Conservation (phyloP, 148 eudicot genomes). For the Persicaria tinctoria region DNA sequence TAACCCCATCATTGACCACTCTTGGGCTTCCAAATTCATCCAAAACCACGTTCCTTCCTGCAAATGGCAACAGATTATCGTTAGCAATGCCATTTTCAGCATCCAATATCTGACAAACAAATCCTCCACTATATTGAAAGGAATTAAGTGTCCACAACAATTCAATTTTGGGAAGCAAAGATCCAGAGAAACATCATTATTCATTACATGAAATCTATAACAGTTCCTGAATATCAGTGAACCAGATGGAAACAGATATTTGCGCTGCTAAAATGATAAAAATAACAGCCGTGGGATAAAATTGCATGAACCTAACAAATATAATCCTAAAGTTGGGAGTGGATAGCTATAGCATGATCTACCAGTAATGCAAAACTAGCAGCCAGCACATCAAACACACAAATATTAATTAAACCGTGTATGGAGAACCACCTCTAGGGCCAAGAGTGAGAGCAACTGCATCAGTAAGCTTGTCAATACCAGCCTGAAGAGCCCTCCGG, state of each 20-base stretch:
- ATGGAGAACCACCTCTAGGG: slow-evolving; percentile 58
- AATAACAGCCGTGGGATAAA: too few species aligned
- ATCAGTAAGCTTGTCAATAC: slow-evolving; percentile 91
- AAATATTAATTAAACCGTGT: not conserved
- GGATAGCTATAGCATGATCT: not conserved
- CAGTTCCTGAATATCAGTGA: too few species aligned
- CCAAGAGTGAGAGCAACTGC: slow-evolving; percentile 94
- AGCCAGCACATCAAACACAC: not conserved
- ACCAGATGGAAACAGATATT: too few species aligned
- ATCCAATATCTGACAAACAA: not conserved
- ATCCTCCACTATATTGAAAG: not conserved
- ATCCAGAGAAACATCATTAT: not conserved
- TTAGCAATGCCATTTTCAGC: not conserved
- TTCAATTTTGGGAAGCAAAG: not conserved
- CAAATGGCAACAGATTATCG: not conserved
- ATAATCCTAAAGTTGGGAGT: not conserved
- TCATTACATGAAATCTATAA: too few species aligned
- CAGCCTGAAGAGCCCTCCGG: slow-evolving; percentile 76
- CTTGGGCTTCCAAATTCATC: slow-evolving; percentile 86
- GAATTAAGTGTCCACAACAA: not conserved
- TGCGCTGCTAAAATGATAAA: too few species aligned
- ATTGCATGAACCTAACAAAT: too few species aligned
- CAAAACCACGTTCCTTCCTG: slow-evolving; percentile 95
- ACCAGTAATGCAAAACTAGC: not conserved
- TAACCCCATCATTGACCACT: slow-evolving; percentile 95